Percentiles rank a stretch among this genome's conserved stretches.
phyloP scores from a whole-genome alignment of 2,329 filamentous ascomycete genomes.

The Colletotrichum falcatum region DNA sequence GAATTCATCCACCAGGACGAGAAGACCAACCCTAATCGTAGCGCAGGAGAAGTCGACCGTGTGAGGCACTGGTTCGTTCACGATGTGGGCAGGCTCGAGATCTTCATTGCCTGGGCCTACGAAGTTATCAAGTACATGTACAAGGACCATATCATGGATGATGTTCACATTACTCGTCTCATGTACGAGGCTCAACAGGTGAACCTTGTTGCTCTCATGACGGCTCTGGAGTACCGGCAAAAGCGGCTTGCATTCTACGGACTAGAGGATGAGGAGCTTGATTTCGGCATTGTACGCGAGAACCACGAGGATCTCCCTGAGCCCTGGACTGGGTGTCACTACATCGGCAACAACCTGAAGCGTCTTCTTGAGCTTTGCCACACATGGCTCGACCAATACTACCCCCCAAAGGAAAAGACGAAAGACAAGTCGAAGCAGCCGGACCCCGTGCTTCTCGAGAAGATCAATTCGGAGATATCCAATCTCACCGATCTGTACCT shows the following conservation, averaged over 20 bases:
- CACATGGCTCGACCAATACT: slow-evolving; percentile 65
- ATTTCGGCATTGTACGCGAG: slow-evolving; percentile 71
- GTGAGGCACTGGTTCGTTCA: slow-evolving; percentile 90
- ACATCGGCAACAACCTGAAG: slow-evolving; percentile 71
- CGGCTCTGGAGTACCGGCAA: slow-evolving; percentile 77
- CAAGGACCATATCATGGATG: slow-evolving; percentile 69
- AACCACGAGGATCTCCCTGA: slow-evolving; percentile 78
- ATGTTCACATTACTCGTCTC: slow-evolving; percentile 64
- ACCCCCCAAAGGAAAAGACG: slow-evolving; percentile 47
- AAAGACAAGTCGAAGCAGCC: slow-evolving; percentile 50
- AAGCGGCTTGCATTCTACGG: slow-evolving; percentile 79
- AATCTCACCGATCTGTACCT: slow-evolving; percentile 67
- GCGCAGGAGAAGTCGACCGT: slow-evolving; percentile 78
- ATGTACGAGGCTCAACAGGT: slow-evolving; percentile 76
- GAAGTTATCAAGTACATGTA: slow-evolving; percentile 81
- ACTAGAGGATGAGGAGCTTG: slow-evolving; percentile 73
- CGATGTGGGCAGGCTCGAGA: slow-evolving; percentile 77
- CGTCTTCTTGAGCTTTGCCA: slow-evolving; percentile 69
- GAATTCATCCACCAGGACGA: slow-evolving; percentile 81
- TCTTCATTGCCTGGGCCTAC: slow-evolving; percentile 83
- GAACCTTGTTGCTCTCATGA: slow-evolving; percentile 76
- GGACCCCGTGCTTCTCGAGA: slow-evolving; percentile 56
- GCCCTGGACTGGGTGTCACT: slow-evolving; percentile 85
- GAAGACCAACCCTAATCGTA: slow-evolving; percentile 74
- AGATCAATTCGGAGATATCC: slow-evolving; percentile 62